Evolutionary conservation across 2,329 filamentous ascomycete genomes (phyloP), one percentile per base, ranked within the genome.

Genomic region (Fusarium citri): DNA sequence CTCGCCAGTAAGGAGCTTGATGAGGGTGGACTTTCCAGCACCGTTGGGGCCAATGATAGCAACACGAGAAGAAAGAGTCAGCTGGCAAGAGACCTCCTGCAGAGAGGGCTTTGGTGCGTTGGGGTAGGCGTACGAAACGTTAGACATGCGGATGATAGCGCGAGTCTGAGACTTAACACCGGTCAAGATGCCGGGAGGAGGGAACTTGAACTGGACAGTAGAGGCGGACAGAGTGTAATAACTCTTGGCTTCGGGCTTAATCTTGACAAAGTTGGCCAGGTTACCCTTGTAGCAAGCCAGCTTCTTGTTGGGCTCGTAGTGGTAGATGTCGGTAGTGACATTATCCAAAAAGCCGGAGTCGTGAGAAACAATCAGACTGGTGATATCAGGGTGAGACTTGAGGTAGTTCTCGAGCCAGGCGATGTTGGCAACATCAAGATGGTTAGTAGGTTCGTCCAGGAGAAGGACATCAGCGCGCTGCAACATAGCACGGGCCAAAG

Each of bases 401-500:
- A 99, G 89, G 80, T 99, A 99, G 73, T 94, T 91, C 80, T 98
- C 92, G 49, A 99, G 83, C 96, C 96, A 99, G 72, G 92, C 94
- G 75, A 99, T 94, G 81, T 98, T 98, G 77, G 90, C 90, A 75
- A 98, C 94, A 80, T 99, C 96, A 79, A 99, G 86, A 83, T 99
- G 96, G 85, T 99, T 99, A 76, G 96, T 99, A 81, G 96, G 96
- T 88, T 99, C 96, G 87, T 99, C 96, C 61, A 99, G 89, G 54
- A 99, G 86, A 62, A 99, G 88, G 53, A 99, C 94, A 79, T 99
- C 96, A n/a, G 96, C 95, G 78, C 91, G 92, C 86, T 96, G 93
- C 76, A 99, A 87, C 94, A 99, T 98, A 70, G 96, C 96, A 76
- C 96, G 90, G 55, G 96, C 96, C 80, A 99, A 83, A 72, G 96